Base-by-base conservation (phyloP, 192 early-diverging fungal genomes). In the Pilobolus umbonatus region DNA sequence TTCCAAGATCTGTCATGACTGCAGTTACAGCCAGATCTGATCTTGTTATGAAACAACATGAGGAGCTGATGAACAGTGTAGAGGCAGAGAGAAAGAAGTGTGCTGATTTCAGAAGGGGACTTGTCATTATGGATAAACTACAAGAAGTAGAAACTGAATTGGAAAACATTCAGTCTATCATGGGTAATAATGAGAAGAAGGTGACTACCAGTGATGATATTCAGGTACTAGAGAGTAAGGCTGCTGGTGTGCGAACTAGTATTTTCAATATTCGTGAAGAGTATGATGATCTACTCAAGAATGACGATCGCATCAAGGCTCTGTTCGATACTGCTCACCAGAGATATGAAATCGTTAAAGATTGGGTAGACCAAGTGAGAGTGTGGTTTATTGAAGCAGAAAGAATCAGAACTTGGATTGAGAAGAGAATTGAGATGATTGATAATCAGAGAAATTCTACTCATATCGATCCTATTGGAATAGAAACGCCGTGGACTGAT, bases 371-470 rank as follows among this genome's bases (percentile, higher is more conserved):
- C 32, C 66, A 55, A 42, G 65, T 73, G 1, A 63, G 75, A 15
- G 54, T 71, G 19, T 77, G 75, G 75, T 74, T 77, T 52, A 62
- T 39, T 22, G 68, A 74, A 53, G 72, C 72, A 22, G 65, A 74
- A 26, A 60, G 72, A 24, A 74, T 77, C 26, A 60, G 65, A n/a
- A 50, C 64, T 24, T 77, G 75, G 75, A 71, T 77, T 22, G 69
- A 71, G 2, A 44, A 45, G 34, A 60, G 72, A 34, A 70, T 74
- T 9, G 44, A 68, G 2, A 55, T 64, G 14, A 47, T 77, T 21
- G 36, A 68, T 26, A 51, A 64, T 19, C 54, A 61, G 10, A 43
- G 55, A 1, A 46, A 60, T 34, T 34, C 56, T 15, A 50, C 46
- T 7, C 54, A 48, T 3, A 35, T 48, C 17, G 72, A 77, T 60